Percentiles rank a stretch among this genome's conserved stretches.
These are phyloP conservation scores for Fusarium sarcochroum DNA, from an alignment of 2,329 filamentous ascomycete species.

Conservation along the genomic window DNA sequence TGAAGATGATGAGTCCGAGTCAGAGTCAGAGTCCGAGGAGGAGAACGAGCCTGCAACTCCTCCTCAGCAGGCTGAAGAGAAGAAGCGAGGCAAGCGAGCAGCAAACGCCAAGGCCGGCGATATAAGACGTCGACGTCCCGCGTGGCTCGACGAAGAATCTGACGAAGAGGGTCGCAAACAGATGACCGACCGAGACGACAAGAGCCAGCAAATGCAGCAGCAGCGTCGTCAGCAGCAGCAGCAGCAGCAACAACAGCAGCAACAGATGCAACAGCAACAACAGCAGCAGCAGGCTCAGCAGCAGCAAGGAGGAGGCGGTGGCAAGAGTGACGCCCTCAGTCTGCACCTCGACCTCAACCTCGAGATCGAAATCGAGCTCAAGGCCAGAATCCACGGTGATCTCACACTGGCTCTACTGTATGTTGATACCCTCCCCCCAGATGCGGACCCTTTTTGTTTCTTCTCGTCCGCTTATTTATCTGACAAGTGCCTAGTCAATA, in stretches of 20 bases:
- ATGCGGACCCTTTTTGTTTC: slow-evolving; percentile 8
- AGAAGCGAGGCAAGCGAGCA: slow-evolving; percentile 14
- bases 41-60: slow-evolving; percentile 47
- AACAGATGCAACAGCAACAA: slow-evolving; percentile 40
- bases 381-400: slow-evolving; percentile 88
- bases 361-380: slow-evolving; percentile 87
- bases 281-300: slow-evolving; percentile 34
- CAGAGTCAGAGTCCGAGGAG: slow-evolving; percentile 43
- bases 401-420: slow-evolving; percentile 79
- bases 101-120: slow-evolving; percentile 26
- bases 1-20: slow-evolving; percentile 41
- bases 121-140: slow-evolving; percentile 35
- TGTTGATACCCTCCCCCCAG: slow-evolving; percentile 40
- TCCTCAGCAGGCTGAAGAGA: slow-evolving; percentile 33
- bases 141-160: slow-evolving; percentile 47
- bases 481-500: slow-evolving; percentile 41
- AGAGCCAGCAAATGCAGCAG: slow-evolving; percentile 19
- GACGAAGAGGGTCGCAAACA: slow-evolving; percentile 38
- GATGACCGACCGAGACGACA: slow-evolving; percentile 6
- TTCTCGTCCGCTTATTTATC: slow-evolving; percentile 27
- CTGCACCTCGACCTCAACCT: slow-evolving; percentile 84
- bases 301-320: slow-evolving; percentile 31
- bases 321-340: slow-evolving; percentile 64
- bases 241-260: slow-evolving; percentile 38
- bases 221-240: slow-evolving; percentile 27